phyloP scores from a whole-genome alignment of 2,329 filamentous ascomycete species.

The Parastagonospora nodorum region DNA sequence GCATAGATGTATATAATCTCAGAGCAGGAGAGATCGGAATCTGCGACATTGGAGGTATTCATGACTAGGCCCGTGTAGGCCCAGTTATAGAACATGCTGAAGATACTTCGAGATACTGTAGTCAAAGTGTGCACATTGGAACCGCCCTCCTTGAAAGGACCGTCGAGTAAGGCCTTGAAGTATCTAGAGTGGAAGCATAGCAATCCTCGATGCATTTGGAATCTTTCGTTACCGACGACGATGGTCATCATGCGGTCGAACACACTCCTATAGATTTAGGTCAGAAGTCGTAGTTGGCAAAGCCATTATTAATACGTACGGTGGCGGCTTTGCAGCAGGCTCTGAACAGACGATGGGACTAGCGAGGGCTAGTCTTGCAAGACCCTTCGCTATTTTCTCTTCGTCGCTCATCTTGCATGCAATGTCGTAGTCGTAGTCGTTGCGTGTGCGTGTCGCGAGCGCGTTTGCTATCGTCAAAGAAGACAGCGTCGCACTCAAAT shows the following conservation, averaged over 20 bases:
- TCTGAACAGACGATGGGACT: too few relatives aligned
- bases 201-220: constrained; percentile 3
- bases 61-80: neutral
- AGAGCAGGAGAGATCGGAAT: neutral
- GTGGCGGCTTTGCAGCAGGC: too few relatives aligned
- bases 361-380: too few relatives aligned
- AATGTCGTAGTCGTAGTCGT: too few relatives aligned
- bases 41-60: neutral
- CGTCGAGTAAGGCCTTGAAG: constrained; percentile 7
- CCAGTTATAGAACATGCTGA: constrained; percentile 2
- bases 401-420: too few relatives aligned
- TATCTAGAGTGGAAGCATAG: constrained; percentile 9
- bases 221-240: neutral
- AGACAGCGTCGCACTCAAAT: too few relatives aligned
- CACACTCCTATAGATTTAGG: neutral
- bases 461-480: too few relatives aligned
- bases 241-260: constrained; percentile 1
- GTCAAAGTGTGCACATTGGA: neutral
- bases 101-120: neutral
- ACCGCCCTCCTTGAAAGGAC: neutral
- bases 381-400: too few relatives aligned
- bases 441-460: too few relatives aligned
- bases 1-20: neutral
- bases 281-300: neutral
- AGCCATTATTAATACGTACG: neutral